Base-by-base conservation (phyloP, 306 rosid genomes). In the Citrullus amarus region DNA sequence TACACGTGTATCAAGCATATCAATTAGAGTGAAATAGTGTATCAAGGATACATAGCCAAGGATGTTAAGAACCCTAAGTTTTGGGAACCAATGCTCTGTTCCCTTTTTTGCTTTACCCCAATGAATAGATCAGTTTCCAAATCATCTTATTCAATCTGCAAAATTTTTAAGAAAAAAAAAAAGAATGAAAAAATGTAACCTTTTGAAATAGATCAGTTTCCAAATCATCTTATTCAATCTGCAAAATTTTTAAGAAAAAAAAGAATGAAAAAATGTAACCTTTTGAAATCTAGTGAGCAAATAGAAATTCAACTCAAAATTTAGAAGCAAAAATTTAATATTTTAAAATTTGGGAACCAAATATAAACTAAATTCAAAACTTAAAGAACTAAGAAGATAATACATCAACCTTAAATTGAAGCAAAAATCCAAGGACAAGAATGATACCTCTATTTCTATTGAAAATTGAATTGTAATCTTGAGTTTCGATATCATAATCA, bases 341-440 rank as follows among this genome's bases (percentile, higher is more conserved):
- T 32, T 32, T 41, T 41, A 41, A 41, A 41, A 41, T 0, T 41
- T 41, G 1, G 36, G 1, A 3, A 32, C 36, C 4, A 32, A 32
- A 32, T 32, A 3, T 2, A 32, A 32, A 2, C 4, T 32, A 32
- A 32, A 32, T 32, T 3, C 36, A 32, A 32, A 32, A 32, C 36
- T 32, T 32, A 32, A 32, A 32, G 1, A 32, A 32, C 3, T 32
- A 3, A 32, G 4, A 32, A 32, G 78, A 91, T 79, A 25, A 25
- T 38, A 83, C 91, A 78, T 91, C 92, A 51, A 86, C 93, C 84
- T 84, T 86, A 6, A 91, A 75, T 79, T 97, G 97, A 3, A 97
- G 98, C 34, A 93, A 78, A 83, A 54, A 90, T 2, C 93, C 98
- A 75, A 91, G 60, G 1, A 90, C 86, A 87, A 93, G 62, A 79